Evolutionary conservation across 352 stramenopile species (phyloP), one percentile per base, ranked within the genome.

Genomic region (Phytopythium ostracodes): DNA sequence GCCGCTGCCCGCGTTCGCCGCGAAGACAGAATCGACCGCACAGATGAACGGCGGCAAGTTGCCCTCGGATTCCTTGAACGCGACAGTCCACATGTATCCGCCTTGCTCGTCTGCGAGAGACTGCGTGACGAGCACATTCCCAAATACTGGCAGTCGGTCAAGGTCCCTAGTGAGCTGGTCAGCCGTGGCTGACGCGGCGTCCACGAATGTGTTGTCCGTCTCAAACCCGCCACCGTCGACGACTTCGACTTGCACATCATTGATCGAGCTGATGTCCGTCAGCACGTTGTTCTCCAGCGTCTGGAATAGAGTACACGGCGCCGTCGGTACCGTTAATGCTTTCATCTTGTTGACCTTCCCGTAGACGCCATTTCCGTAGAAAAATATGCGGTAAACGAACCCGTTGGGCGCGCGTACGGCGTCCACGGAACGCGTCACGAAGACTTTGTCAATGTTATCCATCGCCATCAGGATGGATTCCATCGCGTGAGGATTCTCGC

Each of bases 21-120:
- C 64, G 46, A 89, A 91, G 7, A 56, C 59, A 10, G 64, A 1
- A 56, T 92, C 79, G 1, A 79, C 67, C 0, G 75, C 76, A 40
- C 84, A 94, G 29, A 89, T 89, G 29, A 92, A 92, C 59, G 88
- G 79, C 2, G 82, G 82, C 11, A 93, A 24, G 43, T 92, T 74
- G 0, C 80, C 84, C 54, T 90, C 63, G 8, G 68, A 80, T 54
- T 91, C 76, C 33, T 81, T 73, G 56, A 91, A 93, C 14, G 81
- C 84, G 2, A 93, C 66, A 0, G 82, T 94, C 85, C 85, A 94
- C 38, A 89, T 71, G 52, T 76, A 91, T 1, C 85, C 85, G 18
- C 84, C 85, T 53, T 91, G 78, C 7, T 77, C 61, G 42, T 94
- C 85, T 1, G 64, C 70, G 18, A 92, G 78, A 11, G 83, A 92